Evolutionary conservation across 2,329 filamentous ascomycete genomes (phyloP).

Genomic region (Colletotrichum tabaci): DNA sequence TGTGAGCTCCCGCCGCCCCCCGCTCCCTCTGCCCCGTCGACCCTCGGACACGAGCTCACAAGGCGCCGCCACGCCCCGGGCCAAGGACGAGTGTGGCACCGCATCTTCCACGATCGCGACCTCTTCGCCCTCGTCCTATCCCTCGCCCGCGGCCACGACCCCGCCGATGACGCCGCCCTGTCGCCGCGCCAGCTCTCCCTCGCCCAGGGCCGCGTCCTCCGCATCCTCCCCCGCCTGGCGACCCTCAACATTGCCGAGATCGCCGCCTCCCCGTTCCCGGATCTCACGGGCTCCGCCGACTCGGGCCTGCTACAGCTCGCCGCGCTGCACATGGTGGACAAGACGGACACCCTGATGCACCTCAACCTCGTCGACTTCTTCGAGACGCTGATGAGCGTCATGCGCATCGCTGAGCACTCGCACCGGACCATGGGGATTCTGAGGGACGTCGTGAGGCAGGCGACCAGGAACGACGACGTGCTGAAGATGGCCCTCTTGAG

Average conservation of each 20-base stretch:
- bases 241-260: conserved; percentile 61
- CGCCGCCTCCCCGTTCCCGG: conserved; percentile 54
- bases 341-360: conserved; percentile 64
- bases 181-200: conserved; percentile 60
- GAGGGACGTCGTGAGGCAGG: conserved; percentile 56
- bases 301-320: conserved; percentile 66
- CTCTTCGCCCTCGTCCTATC: conserved; percentile 63
- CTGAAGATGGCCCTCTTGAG: conserved; percentile 56
- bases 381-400: conserved; percentile 64
- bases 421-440: conserved; percentile 48
- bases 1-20: conserved; percentile 55
- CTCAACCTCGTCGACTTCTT: conserved; percentile 68
- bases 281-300: conserved; percentile 49
- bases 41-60: conserved; percentile 53
- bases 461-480: conserved; percentile 55
- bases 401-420: conserved; percentile 58
- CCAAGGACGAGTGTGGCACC: conserved; percentile 67
- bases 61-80: conserved; percentile 61
- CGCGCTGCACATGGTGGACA: conserved; percentile 66
- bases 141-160: conserved; percentile 51
- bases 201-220: conserved; percentile 68
- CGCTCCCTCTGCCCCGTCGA: conserved; percentile 15
- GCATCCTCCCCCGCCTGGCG: conserved; percentile 66
- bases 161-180: conserved; percentile 46
- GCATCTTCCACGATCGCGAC: conserved; percentile 63